Evolutionary conservation across 148 eudicot species (phyloP).

Genomic region (Rhododendron kiyosumense): DNA sequence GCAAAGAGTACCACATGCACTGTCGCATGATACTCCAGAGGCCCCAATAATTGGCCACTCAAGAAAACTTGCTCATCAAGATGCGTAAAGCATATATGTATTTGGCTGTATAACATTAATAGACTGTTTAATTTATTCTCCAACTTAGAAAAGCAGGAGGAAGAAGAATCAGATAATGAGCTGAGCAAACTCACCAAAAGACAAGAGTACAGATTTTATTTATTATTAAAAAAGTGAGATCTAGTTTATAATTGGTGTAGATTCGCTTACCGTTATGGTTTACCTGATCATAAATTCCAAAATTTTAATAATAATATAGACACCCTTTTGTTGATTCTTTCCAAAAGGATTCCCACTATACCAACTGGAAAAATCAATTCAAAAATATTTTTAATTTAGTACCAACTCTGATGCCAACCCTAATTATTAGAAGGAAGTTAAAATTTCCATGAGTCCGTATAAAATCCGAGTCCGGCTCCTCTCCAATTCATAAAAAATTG

Average conservation of each 20-base stretch:
- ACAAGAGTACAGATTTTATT: neutral
- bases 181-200: conserved; percentile 6
- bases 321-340: conserved; percentile 11
- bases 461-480: neutral
- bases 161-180: neutral
- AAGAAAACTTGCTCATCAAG: conserved; percentile 10
- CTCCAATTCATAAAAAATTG: no score
- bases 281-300: neutral
- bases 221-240: neutral
- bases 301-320: neutral
- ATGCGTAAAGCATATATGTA: conserved; percentile 7
- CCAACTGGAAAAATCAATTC: conserved; percentile 5
- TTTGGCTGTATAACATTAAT: neutral
- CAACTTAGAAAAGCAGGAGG: conserved; percentile 13
- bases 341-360: conserved; percentile 13
- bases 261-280: conserved; percentile 11
- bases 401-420: neutral
- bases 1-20: no score
- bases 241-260: neutral
- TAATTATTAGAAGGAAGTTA: neutral
- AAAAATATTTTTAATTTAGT: neutral
- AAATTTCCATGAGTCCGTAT: neutral
- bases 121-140: neutral
- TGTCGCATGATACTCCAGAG: no score
- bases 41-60: neutral